These are phyloP conservation scores for Alternaria rosae DNA, from an alignment of 2,329 filamentous ascomycete genomes.

Conservation along the genomic window DNA sequence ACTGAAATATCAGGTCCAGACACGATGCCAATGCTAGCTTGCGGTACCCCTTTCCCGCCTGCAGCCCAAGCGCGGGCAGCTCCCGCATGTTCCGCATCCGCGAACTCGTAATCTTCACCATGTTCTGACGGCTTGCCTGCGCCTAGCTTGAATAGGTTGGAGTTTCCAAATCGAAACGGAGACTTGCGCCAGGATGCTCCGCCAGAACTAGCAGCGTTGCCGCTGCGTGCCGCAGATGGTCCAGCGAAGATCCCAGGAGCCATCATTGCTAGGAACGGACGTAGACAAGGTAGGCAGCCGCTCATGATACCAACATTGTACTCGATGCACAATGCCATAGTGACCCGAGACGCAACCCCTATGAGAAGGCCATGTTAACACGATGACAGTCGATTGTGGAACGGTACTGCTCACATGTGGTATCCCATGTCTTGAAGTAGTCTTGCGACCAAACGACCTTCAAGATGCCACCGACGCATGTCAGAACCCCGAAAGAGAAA, in stretches of 20 bases:
- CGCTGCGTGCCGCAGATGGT: background rate
- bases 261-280: background rate
- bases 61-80: background rate
- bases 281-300: background rate
- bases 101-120: background rate
- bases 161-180: background rate
- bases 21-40: background rate
- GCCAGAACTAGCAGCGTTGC: background rate
- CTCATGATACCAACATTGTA: conserved; percentile 1
- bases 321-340: background rate
- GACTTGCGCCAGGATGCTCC: background rate
- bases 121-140: background rate
- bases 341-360: background rate
- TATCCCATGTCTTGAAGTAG: background rate
- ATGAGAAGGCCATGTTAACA: background rate
- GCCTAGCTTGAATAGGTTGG: background rate
- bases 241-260: background rate
- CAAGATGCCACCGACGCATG: background rate
- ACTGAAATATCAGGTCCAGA: background rate
- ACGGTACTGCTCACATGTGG: background rate
- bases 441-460: background rate
- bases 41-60: background rate
- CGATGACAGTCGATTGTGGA: background rate
- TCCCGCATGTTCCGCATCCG: background rate
- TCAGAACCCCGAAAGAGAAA: background rate